Evolutionary conservation across 2,329 filamentous ascomycete genomes (phyloP), one percentile per base, ranked within the genome.

Genomic region (Pleurostoma richardsiae): DNA sequence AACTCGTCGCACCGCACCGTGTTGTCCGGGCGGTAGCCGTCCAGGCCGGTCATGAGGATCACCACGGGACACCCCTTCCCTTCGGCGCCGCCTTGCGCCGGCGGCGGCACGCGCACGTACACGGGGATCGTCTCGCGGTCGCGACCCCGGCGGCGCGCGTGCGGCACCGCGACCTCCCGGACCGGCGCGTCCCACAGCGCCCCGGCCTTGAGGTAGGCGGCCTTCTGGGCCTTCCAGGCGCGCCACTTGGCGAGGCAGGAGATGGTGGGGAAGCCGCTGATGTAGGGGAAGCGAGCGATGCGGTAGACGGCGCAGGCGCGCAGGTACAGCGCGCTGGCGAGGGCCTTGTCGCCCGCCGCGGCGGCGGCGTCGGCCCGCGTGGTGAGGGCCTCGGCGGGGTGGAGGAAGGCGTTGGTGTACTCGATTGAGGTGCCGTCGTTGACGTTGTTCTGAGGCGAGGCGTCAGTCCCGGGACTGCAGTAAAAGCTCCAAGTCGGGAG

Each of bases 291-390:
- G 11, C 86, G 76, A 0, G 83, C 76, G 54, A 90, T 89, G 44
- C 86, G 77, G 63, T 87, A 84, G n/a, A 90, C 73, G 29, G 83
- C 81, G 27, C 85, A 85, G 4, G 83, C 83, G 27, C 86, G 80
- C 4, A 51, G 47, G 30, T 83, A 88, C 19, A 85, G 71, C 33
- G 77, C 76, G 4, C 76, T 78, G 1, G 85, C 83, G 39, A 72
- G 71, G 38, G 72, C 69, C 4, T 59, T 61, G 47, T 83, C 70
- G 29, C 73, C 76, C 3, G 66, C 61, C 6, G 66, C 56, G 38
- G 77, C 66, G 1, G 76, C 74, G 29, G 72, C 64, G 51, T 79
- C 71, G 19, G 77, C 85, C 39, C 73, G 64, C 2, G 58, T 53
- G 5, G 76, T 71, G 10, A 90, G 74, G 2, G 71, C 62, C 53